Evolutionary conservation across 2,329 filamentous ascomycete genomes (phyloP), one percentile per base, ranked within the genome.

Genomic region (Lachnellula suecica): DNA sequence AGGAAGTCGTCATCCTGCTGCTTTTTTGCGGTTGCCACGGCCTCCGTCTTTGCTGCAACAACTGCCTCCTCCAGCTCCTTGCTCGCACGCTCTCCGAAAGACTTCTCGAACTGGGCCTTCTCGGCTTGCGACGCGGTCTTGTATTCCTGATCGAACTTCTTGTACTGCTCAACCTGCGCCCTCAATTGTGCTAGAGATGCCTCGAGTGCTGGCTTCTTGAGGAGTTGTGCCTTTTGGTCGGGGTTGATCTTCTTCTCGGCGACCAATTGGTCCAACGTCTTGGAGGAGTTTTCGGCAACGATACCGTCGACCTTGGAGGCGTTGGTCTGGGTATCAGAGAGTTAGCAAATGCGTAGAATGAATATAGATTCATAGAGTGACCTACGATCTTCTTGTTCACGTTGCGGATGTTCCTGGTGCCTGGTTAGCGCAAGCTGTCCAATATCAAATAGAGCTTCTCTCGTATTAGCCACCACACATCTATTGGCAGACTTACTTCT

Each of bases 311-410:
- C 86, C 74, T 89, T 91, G 63, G 83, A 80, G 60, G 85, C 85
- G 69, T 86, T 85, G 68, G 80, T 77, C 86, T 90, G 56, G 20
- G 17, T 50, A 48, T 8, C n/a, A 24, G 40, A 24, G 25, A 22
- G 45, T 66, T 58, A 66, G 60, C 22, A 47, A 19, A 13, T 31
- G 19, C n/a, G 17, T 31, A 5, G 22, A 29, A 20, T 20, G 17
- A 24, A 22, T 11, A 7, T 38, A 17, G 31, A 35, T 13, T 35
- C 10, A 17, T 3, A 27, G 3, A n/a, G 45, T 8, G 22, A 77
- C 88, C 75, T 74, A 96, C 90, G 66, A 97, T 85, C 76, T 97
- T 97, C 82, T 97, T 97, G 78, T 85, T 88, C 66, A 94, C 76
- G 72, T 94, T 96, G 68, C 93, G 91, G 64, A 97, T 89, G 72